A percentile compares a stretch with the other conserved stretches of the same genome.
Evolutionary conservation across 2,329 filamentous ascomycete genomes (phyloP).

Genomic region (Blumeriella jaapii): DNA sequence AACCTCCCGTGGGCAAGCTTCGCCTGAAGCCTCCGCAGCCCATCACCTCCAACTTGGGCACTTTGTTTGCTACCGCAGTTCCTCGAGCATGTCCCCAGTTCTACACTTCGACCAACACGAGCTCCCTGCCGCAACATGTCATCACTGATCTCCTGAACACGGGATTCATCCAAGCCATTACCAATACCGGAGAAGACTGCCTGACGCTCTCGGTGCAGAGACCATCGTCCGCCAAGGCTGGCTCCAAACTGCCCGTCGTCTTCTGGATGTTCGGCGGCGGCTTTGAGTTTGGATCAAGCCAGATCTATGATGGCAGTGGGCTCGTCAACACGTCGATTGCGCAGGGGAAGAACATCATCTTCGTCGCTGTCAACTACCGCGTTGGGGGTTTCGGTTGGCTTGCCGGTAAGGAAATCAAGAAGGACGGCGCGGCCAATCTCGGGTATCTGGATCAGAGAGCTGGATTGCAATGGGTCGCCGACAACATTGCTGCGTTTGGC

Average conservation of each 20-base stretch:
- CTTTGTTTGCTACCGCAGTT: slow-evolving; percentile 44
- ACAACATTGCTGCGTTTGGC: slow-evolving; percentile 67
- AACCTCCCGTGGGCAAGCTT: slow-evolving; percentile 53
- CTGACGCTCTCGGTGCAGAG: slow-evolving; percentile 49
- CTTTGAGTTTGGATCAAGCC: slow-evolving; percentile 42
- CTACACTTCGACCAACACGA: slow-evolving; percentile 29
- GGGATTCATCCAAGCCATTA: slow-evolving; percentile 44
- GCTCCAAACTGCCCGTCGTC: slow-evolving; percentile 50
- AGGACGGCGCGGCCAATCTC: slow-evolving; percentile 57
- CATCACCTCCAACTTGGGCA: slow-evolving; percentile 45
- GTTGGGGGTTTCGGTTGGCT: slow-evolving; percentile 65
- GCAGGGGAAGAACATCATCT: slow-evolving; percentile 53
- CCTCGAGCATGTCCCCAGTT: slow-evolving; percentile 64
- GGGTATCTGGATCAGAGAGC: slow-evolving; percentile 63
- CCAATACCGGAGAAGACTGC: slow-evolving; percentile 51
- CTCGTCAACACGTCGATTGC: slow-evolving; percentile 35
- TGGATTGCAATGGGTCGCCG: slow-evolving; percentile 64
- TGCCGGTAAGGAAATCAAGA: slow-evolving; percentile 53
- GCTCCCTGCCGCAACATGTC: slow-evolving; percentile 30
- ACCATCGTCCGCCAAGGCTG: slow-evolving; percentile 41
- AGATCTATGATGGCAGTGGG: slow-evolving; percentile 40
- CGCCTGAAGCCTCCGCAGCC: slow-evolving; percentile 59
- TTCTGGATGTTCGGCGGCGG: slow-evolving; percentile 64
- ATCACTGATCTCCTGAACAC: slow-evolving; percentile 40
- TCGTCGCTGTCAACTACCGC: slow-evolving; percentile 69